phyloP scores from a whole-genome alignment of 2,329 filamentous ascomycete genomes.

The Beauveria bassiana region DNA sequence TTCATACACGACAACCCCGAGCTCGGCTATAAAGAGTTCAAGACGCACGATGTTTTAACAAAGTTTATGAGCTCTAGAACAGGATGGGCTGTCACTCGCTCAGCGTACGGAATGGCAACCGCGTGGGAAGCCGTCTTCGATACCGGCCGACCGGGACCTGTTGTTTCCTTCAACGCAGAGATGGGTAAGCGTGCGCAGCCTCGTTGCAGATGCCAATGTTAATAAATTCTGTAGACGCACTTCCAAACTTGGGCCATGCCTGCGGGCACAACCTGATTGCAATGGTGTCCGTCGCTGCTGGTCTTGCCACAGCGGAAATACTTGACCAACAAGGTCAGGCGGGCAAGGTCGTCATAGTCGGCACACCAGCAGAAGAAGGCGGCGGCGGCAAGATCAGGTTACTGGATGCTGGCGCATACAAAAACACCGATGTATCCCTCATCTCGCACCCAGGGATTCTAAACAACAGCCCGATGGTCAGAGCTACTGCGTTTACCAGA shows the following conservation, averaged over 20 bases:
- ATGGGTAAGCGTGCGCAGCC: constrained; percentile 17
- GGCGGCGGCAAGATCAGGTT: constrained; percentile 43
- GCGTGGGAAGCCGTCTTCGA: constrained; percentile 35
- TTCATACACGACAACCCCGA: constrained; percentile 37
- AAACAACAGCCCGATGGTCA: constrained; percentile 38
- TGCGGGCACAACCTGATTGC: constrained; percentile 51
- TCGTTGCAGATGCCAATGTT: neutral
- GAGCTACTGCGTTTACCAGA: constrained; percentile 42
- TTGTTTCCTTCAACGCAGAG: constrained; percentile 35
- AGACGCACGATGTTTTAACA: constrained; percentile 34
- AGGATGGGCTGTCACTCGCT: constrained; percentile 31
- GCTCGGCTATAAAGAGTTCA: constrained; percentile 32
- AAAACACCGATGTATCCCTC: constrained; percentile 24
- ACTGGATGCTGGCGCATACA: constrained; percentile 37
- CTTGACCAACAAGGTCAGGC: neutral
- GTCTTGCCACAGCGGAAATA: constrained; percentile 14
- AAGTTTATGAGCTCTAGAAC: constrained; percentile 25
- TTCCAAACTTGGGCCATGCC: constrained; percentile 43
- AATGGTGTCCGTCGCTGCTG: constrained; percentile 37
- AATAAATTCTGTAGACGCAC: constrained; percentile 29
- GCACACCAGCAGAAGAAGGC: constrained; percentile 49
- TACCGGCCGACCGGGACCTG: constrained; percentile 26
- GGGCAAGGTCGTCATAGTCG: constrained; percentile 28
- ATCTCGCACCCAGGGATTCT: constrained; percentile 25
- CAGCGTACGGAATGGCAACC: constrained; percentile 35